phyloP scores from a whole-genome alignment of 2,329 filamentous ascomycete species.

The Alternaria arbusti region DNA sequence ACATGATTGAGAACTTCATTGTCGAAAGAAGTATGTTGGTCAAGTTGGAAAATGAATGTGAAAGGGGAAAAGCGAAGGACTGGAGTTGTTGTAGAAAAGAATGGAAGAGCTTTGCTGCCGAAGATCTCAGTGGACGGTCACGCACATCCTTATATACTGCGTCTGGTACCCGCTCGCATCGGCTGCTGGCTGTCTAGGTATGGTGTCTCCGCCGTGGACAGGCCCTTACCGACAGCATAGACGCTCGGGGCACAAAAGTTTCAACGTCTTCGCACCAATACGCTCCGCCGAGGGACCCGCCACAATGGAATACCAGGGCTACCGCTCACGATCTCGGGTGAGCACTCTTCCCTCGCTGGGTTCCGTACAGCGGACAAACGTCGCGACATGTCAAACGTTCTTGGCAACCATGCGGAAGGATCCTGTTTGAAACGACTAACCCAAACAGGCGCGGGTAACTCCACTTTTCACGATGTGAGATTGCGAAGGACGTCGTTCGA shows the following conservation, averaged over 20 bases:
- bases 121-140: conserved; percentile 4
- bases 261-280: conserved; percentile 14
- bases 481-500: conserved; percentile 16
- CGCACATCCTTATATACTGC: conserved; percentile 16
- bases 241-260: conserved; percentile 10
- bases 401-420: conserved; percentile 14
- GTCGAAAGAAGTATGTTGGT: conserved; percentile 8
- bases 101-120: conserved; percentile 24
- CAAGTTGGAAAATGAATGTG: conserved; percentile 20
- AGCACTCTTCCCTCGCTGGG: conserved; percentile 1
- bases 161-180: neutral
- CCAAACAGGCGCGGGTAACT: conserved; percentile 4
- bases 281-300: conserved; percentile 1
- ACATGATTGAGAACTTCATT: conserved; percentile 43
- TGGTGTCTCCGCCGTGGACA: conserved; percentile 4
- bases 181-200: neutral
- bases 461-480: conserved; percentile 22
- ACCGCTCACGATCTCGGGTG: conserved; percentile 8
- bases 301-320: conserved; percentile 4
- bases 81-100: conserved; percentile 19
- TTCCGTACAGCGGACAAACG: conserved; percentile 1
- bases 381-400: conserved; percentile 4
- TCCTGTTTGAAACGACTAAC: conserved; percentile 27
- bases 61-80: conserved; percentile 20
- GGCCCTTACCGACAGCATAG: conserved; percentile 10